Evolutionary conservation across 1,139 yeast species (phyloP).

Genomic region (Candida sanyaensis): DNA sequence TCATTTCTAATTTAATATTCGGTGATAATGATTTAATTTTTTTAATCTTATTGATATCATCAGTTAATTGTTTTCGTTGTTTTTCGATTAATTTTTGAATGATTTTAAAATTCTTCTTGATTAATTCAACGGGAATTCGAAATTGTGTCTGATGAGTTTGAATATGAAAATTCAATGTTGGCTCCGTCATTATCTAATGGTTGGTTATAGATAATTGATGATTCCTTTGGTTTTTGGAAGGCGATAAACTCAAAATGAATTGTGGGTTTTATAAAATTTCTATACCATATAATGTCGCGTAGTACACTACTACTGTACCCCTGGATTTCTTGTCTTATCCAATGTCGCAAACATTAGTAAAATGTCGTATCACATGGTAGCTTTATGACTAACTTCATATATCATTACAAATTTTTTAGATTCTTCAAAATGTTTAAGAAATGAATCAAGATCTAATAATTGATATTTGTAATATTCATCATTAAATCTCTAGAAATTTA

Average conservation of each 20-base stretch:
- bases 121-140: slow-evolving; percentile 61
- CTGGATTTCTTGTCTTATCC: neutral
- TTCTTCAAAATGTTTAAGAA: neutral
- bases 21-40: slow-evolving; percentile 27
- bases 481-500: neutral
- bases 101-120: slow-evolving; percentile 57
- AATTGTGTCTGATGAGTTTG: slow-evolving; percentile 54
- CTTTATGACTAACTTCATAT: neutral
- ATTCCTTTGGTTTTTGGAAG: no score
- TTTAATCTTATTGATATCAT: slow-evolving; percentile 37
- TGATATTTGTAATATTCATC: neutral
- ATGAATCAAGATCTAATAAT: neutral
- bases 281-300: no score
- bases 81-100: slow-evolving; percentile 61
- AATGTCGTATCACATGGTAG: neutral
- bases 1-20: slow-evolving; percentile 29
- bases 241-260: no score
- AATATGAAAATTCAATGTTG: slow-evolving; percentile 42
- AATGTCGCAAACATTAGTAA: neutral
- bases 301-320: no score
- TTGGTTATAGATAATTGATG: neutral
- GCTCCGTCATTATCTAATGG: slow-evolving; percentile 32
- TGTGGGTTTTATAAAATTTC: no score
- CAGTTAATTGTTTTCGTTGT: slow-evolving; percentile 45
- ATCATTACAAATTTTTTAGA: neutral